Evolutionary conservation across 768 basidiomycete genomes (phyloP).

Genomic region (Candolleomyces aberdarensis): DNA sequence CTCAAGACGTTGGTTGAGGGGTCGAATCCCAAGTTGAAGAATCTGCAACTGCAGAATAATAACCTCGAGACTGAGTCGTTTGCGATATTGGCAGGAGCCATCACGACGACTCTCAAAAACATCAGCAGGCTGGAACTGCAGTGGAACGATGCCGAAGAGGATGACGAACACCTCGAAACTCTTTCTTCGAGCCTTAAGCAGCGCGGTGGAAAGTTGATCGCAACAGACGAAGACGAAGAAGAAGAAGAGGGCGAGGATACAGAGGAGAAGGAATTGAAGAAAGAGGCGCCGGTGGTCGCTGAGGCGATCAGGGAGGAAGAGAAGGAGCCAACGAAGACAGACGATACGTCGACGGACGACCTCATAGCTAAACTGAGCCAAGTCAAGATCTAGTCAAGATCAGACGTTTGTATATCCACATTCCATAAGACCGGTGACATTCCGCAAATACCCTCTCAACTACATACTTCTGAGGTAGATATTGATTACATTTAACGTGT

Average conservation of each 20-base stretch:
- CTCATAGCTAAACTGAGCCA: slow-evolving; percentile 69
- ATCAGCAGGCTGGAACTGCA: slow-evolving; percentile 80
- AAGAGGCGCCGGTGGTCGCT: slow-evolving; percentile 14
- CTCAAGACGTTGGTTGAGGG: slow-evolving; percentile 62
- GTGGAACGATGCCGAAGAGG: slow-evolving; percentile 86
- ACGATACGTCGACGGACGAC: slow-evolving; percentile 42
- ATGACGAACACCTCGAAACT: slow-evolving; percentile 58
- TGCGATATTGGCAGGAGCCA: slow-evolving; percentile 60
- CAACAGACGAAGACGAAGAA: slow-evolving; percentile 79
- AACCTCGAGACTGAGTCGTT: slow-evolving; percentile 77
- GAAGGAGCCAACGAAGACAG: slow-evolving; percentile 23
- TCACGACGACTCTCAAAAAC: slow-evolving; percentile 53
- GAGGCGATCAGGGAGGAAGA: slow-evolving; percentile 13
- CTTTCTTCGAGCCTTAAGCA: slow-evolving; percentile 54
- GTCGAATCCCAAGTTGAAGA: slow-evolving; percentile 69
- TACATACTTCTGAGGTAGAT: not conserved
- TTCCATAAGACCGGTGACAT: too few species aligned
- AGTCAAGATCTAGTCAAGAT: slow-evolving; percentile 39
- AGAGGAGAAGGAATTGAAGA: slow-evolving; percentile 38
- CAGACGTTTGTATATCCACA: too few species aligned
- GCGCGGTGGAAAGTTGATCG: slow-evolving; percentile 64
- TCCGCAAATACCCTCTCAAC: too few species aligned
- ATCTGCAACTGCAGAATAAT: slow-evolving; percentile 87
- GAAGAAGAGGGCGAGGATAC: slow-evolving; percentile 64
- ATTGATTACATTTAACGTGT: not conserved